phyloP scores from a whole-genome alignment of 2,329 filamentous ascomycete genomes.

The Hymenoscyphus fructigenus region DNA sequence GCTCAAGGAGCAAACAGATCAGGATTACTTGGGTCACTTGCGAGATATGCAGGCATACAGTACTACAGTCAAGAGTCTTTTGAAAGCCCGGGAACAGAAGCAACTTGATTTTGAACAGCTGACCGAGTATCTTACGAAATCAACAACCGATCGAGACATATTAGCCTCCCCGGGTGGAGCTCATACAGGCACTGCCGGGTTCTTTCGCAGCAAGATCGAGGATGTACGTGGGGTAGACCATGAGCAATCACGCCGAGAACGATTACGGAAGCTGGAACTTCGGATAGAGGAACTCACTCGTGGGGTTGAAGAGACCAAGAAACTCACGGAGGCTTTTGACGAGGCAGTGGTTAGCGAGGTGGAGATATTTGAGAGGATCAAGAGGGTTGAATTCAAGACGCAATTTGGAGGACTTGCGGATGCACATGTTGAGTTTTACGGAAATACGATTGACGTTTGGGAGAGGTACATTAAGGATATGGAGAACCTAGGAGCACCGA shows the following conservation, averaged over 20 bases:
- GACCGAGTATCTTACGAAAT: constrained; percentile 92
- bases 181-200: constrained; percentile 75
- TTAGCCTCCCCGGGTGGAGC: constrained; percentile 58
- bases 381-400: constrained; percentile 85
- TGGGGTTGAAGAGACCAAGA: constrained; percentile 85
- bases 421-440: constrained; percentile 85
- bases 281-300: constrained; percentile 88
- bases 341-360: constrained; percentile 95
- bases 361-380: constrained; percentile 93
- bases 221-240: constrained; percentile 96
- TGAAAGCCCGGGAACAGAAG: constrained; percentile 94
- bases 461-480: constrained; percentile 86
- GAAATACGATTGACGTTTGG: constrained; percentile 77
- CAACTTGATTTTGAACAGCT: constrained; percentile 96
- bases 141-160: constrained; percentile 78
- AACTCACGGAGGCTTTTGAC: constrained; percentile 88
- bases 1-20: constrained; percentile 90
- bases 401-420: constrained; percentile 82
- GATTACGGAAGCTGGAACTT: constrained; percentile 85
- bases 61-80: constrained; percentile 77
- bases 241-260: constrained; percentile 83
- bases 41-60: constrained; percentile 97
- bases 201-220: constrained; percentile 91
- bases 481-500: constrained; percentile 60
- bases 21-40: constrained; percentile 89